Evolutionary conservation across 768 basidiomycete species (phyloP).

Genomic region (Trametes maxima): DNA sequence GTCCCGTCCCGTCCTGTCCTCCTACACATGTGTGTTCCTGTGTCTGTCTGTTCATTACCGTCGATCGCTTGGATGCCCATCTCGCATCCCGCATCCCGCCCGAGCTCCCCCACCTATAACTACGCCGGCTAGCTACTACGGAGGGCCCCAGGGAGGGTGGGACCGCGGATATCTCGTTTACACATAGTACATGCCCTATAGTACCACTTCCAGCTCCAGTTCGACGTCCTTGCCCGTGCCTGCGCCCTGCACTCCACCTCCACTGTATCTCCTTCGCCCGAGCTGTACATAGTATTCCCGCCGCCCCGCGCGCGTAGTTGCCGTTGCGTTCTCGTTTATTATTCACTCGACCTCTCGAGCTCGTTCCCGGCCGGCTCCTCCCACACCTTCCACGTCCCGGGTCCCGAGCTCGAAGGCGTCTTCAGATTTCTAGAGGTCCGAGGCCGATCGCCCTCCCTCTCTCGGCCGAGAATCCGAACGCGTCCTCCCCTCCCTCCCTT

Average conservation of each 20-base stretch:
- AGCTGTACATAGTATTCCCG: conserved; percentile 19
- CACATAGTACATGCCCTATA: conserved; percentile 22
- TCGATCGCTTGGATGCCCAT: no score
- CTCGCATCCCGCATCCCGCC: no score
- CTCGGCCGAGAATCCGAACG: no score
- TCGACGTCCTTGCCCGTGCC: no score
- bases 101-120: no score
- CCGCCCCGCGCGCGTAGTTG: conserved; percentile 12
- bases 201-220: no score
- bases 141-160: no score
- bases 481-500: not conserved
- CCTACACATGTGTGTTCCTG: not conserved
- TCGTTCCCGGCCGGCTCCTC: not conserved
- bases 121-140: no score
- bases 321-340: conserved; percentile 6
- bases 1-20: not conserved
- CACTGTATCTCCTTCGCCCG: conserved; percentile 12
- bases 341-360: no score
- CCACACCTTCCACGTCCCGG: not conserved
- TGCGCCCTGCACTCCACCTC: not conserved
- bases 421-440: no score
- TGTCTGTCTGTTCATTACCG: not conserved
- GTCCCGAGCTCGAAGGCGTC: not conserved
- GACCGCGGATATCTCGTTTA: no score
- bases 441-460: no score